Conservation (phyloP, 495 filamentous ascomycete genomes). For the Penicillium nucicola region DNA sequence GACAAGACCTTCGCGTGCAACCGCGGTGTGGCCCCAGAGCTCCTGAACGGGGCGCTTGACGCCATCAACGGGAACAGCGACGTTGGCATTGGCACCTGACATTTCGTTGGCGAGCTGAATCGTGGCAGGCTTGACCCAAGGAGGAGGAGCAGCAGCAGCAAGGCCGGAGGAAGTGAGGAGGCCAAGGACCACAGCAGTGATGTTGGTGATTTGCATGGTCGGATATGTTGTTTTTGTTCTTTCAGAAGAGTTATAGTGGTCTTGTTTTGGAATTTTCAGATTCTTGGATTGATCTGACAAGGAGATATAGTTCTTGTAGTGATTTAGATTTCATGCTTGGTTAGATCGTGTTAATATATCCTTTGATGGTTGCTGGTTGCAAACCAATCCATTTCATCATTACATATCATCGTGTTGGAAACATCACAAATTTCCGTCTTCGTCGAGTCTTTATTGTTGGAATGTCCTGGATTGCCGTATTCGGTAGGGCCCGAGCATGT, state of each 20-base stretch:
- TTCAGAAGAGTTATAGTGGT: not conserved
- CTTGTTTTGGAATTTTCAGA: not conserved
- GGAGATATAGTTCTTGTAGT: not conserved
- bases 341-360: not conserved
- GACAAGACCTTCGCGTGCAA: slow-evolving; percentile 18
- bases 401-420: not conserved
- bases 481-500: no score
- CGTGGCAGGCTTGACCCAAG: slow-evolving; percentile 9
- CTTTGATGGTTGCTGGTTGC: not conserved
- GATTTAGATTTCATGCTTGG: not conserved
- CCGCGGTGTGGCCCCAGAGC: slow-evolving; percentile 19
- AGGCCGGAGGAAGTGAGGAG: slow-evolving; percentile 10
- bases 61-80: slow-evolving; percentile 18
- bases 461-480: no score
- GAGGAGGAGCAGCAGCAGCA: slow-evolving; percentile 1
- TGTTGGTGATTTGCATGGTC: slow-evolving; percentile 19
- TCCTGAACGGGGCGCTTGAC: slow-evolving; percentile 18
- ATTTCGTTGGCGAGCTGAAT: slow-evolving; percentile 24
- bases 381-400: not conserved
- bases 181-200: slow-evolving; percentile 11
- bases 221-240: not conserved
- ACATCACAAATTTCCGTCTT: slow-evolving; percentile 5
- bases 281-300: not conserved
- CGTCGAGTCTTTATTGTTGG: slow-evolving; percentile 1
- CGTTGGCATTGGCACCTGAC: slow-evolving; percentile 16